These are phyloP conservation scores for Dryas drummondii DNA, from an alignment of 306 rosid genomes.

Conservation along the genomic window DNA sequence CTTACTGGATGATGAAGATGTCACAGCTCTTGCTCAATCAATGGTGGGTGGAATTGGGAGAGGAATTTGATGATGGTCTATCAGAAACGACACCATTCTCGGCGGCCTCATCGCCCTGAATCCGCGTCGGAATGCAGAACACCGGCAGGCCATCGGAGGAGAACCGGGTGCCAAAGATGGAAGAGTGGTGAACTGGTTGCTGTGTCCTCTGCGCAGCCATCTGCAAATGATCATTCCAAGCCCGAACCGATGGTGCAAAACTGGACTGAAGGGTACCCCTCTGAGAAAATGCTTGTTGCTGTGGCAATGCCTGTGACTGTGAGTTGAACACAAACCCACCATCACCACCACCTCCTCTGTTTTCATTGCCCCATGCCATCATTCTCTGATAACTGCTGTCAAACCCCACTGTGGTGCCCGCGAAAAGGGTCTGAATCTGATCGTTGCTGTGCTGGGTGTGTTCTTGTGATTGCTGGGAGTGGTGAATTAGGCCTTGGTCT, in stretches of 20 bases:
- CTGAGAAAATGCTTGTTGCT: conserved; percentile 28
- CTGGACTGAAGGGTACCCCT: conserved; percentile 79
- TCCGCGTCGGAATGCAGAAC: conserved; percentile 53
- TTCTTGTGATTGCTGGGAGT: conserved; percentile 32
- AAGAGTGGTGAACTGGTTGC: conserved; percentile 37
- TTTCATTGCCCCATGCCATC: conserved; percentile 49
- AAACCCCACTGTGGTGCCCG: conserved; percentile 36
- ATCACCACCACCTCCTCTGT: conserved; percentile 21
- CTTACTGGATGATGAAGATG: not conserved
- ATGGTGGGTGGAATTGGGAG: conserved; percentile 54
- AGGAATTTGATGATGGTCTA: conserved; percentile 53
- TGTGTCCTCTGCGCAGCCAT: conserved; percentile 42
- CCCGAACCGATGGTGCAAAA: conserved; percentile 41
- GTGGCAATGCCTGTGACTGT: conserved; percentile 23
- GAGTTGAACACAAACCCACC: conserved; percentile 41
- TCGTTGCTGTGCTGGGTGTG: conserved; percentile 34
- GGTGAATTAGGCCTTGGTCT: conserved; percentile 33
- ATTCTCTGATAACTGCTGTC: conserved; percentile 51
- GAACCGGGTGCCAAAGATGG: conserved; percentile 55
- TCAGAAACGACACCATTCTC: conserved; percentile 44
- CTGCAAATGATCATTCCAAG: conserved; percentile 53
- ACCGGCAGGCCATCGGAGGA: conserved; percentile 39
- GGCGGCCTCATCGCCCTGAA: conserved; percentile 50
- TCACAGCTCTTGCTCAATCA: conserved; percentile 21
- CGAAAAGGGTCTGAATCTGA: conserved; percentile 33